Base-by-base conservation (phyloP, 2,329 filamentous ascomycete species). In the Lanzia echinophila region DNA sequence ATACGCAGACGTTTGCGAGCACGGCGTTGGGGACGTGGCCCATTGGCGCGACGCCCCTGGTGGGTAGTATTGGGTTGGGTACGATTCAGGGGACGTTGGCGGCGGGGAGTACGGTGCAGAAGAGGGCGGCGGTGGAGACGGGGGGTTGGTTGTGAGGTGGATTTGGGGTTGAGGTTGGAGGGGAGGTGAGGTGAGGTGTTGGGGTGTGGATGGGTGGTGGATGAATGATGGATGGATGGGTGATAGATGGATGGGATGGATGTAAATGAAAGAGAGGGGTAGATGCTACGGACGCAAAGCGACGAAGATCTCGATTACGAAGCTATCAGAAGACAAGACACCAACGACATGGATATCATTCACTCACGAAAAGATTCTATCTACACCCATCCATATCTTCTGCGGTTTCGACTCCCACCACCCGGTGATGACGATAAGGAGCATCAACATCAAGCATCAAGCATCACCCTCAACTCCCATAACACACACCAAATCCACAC, bases 21-120 rank as follows among this genome's bases (percentile, higher is more conserved):
- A 67, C 65, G 20, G 60, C 65, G 6, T 47, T 67, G 48, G 65
- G 64, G 5, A 62, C 57, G 15, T 67, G 65, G 65, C 57, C 53
- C 13, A 42, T 67, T 15, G 64, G 63, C 1, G 31, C 62, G 49
- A 63, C 61, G 41, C 63, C 64, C 1, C 22, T 32, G 13, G 55
- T 53, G 33, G 65, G 65, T 0, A 60, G 19, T 20, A 63, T 67
- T 55, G 65, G 65, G 10, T 44, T 67, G 39, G 64, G 64, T 2
- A 56, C 24, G 28, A 65, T 67, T 41, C 7, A 32, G 6, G 61
- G 60, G 15, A 59, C 51, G 2, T 57, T 62, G 2, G 60, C n/a
- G n/a, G 60, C 60, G 1, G 58, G 58, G 11, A 32, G 17, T 3
- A 36, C 56, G 11, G 48, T 46, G n/a, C 41, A 28, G 24, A 57